Base-by-base conservation (phyloP, 441 rosid species). In the Erodium chrysanthum region DNA sequence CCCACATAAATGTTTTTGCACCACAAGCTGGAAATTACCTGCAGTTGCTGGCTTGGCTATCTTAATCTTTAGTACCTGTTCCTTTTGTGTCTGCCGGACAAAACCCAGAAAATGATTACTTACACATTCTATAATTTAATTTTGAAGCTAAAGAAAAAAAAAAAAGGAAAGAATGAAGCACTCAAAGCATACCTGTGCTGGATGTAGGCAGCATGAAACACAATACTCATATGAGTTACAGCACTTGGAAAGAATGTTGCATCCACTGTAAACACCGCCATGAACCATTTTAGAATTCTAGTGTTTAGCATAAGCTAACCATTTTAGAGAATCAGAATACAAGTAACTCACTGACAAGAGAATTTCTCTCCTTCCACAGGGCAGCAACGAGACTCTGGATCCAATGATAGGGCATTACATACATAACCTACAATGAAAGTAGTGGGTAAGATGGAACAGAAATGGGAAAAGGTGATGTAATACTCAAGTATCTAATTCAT, bases 181-280 rank as follows among this genome's bases (percentile, higher is more conserved):
- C 64, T 64, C 2, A 60, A 67, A 72, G 52, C 71, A 70, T 88
- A 92, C 97, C 84, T 77, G 79, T 71, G 85, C 73, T 54, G 97
- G 97, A 75, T 85, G 76, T 66, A 84, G 81, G 75, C 98, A 89
- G 84, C 98, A 94, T 22, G 98, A 86, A 76, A 94, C 97, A 63
- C 97, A 93, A 78, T 69, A 89, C 48, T 91, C 98, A 76, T 93
- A 91, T 65, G 97, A 85, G 76, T 78, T 85, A 74, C 98, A 94
- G 70, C 97, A 94, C 74, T 84, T 87, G 20, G 96, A 84, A 75
- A 84, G 82, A 67, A 86, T 80, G 72, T 84, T 85, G 84, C 98
- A 94, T 74, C 96, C 96, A 60, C 96, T 91, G 79, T 68, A 77
- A 73, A 71, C 18, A 59, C 46, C 14, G 18, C 71, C 29, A 68